Evolutionary conservation across 441 rosid genomes (phyloP).

Genomic region (Metrosideros polymorpha): DNA sequence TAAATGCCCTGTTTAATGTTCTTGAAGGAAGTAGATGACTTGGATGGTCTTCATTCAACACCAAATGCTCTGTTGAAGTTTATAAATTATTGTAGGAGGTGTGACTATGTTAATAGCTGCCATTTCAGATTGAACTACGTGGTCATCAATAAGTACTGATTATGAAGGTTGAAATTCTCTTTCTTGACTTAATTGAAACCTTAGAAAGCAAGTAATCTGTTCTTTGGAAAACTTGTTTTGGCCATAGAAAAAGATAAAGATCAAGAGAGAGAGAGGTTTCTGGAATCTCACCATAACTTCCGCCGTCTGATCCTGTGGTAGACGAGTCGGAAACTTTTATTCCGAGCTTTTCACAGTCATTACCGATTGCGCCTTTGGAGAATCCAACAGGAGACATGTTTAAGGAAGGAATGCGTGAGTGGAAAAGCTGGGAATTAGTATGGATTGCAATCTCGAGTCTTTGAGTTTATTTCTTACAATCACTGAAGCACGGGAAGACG

Average conservation of each 20-base stretch:
- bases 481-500: conserved; percentile 47
- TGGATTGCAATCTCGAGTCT: neutral
- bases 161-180: neutral
- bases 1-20: neutral
- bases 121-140: neutral
- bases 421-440: neutral
- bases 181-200: neutral
- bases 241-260: neutral
- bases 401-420: neutral
- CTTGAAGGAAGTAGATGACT: neutral
- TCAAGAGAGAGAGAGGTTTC: neutral
- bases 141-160: neutral
- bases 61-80: neutral
- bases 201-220: neutral
- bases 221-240: neutral
- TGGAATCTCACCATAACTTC: conserved; percentile 17
- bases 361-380: conserved; percentile 39
- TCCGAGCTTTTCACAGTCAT: conserved; percentile 45
- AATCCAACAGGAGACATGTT: neutral
- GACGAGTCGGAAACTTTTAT: conserved; percentile 18
- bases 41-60: neutral
- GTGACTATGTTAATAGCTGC: neutral
- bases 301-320: neutral
- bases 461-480: conserved; percentile 23
- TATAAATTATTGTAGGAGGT: neutral